A percentile compares a stretch with the other conserved stretches of the same genome.
Conservation (phyloP, 306 rosid genomes). For the Acacia acuminata region DNA sequence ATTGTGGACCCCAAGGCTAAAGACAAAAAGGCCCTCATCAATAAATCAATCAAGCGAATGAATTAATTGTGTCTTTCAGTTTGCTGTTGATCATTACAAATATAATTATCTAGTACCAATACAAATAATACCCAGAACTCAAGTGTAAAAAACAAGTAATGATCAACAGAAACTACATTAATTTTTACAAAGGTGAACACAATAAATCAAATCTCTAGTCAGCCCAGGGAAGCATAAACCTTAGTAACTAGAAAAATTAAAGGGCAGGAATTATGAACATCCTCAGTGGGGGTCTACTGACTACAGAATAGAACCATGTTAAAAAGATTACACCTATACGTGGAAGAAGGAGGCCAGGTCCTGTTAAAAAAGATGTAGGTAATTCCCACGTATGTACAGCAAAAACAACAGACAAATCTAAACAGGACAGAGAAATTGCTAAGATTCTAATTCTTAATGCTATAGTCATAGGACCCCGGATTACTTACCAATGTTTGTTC, state of each 20-base stretch:
- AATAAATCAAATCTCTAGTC: background rate
- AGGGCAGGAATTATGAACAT: background rate
- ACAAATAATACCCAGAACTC: constrained; percentile 3
- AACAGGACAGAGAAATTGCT: too few relatives aligned
- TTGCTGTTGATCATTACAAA: too few relatives aligned
- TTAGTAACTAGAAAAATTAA: background rate
- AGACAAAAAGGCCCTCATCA: too few relatives aligned
- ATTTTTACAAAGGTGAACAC: background rate
- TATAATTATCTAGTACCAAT: background rate
- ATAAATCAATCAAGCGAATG: too few relatives aligned
- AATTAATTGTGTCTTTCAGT: too few relatives aligned
- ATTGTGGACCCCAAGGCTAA: too few relatives aligned
- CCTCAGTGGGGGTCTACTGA: background rate
- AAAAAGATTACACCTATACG: background rate
- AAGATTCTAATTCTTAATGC: background rate
- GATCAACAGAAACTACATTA: background rate
- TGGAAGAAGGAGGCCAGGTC: background rate
- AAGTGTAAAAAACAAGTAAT: background rate
- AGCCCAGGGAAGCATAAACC: background rate
- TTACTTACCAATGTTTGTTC: background rate
- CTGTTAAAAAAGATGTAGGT: background rate
- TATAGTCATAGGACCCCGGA: background rate
- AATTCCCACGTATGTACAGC: background rate
- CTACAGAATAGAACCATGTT: background rate
- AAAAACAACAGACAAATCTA: background rate